Evolutionary conservation across 257 asterid genomes (phyloP), one percentile per base, ranked within the genome.

Genomic region (Mitragyna speciosa): DNA sequence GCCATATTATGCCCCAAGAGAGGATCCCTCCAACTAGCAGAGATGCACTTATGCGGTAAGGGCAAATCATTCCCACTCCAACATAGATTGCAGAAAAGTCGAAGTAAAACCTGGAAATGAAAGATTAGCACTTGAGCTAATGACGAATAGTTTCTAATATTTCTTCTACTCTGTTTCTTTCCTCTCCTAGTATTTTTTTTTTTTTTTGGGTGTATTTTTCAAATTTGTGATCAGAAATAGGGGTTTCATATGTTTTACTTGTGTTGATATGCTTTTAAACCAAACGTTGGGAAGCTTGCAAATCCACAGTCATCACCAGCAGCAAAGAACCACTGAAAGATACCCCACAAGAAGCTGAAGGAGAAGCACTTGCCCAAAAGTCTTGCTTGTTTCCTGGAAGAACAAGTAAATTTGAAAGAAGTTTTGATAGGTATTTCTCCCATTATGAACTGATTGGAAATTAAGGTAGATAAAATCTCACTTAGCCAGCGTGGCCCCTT

Each of bases 1-100:
- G 96, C 97, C 97, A 92, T 94, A 92, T 84, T 22, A 92, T 68
- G 24, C 97, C 97, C 97, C 97, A 89, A 1, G 97, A 92, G 56
- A 92, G 82, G 61, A 92, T 89, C 15, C 80, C 96, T 76, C 96
- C 97, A 0, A 88, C 77, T 12, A 92, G 88, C 39, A 89, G 28
- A 0, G 96, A 92, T 24, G 88, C 82, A 36, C 89, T 92, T 66
- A 89, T 51, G 48, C 88, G 81, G 85, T 89, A 84, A 4, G 97
- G 96, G 76, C 97, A 92, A 26, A 92, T 89, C 97, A 92, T 92
- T 52, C 97, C 97, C 11, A 89, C 93, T 52, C 97, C 94, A 41
- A 92, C 96, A 78, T 88, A 92, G 28, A 90, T 91, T 72, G 94
- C 91, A 16, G 96, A 92, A 84, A 92, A 92, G 75, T 92, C 94